These are phyloP conservation scores for Phialophora expanda DNA, from an alignment of 2,329 filamentous ascomycete genomes.

Conservation along the genomic window DNA sequence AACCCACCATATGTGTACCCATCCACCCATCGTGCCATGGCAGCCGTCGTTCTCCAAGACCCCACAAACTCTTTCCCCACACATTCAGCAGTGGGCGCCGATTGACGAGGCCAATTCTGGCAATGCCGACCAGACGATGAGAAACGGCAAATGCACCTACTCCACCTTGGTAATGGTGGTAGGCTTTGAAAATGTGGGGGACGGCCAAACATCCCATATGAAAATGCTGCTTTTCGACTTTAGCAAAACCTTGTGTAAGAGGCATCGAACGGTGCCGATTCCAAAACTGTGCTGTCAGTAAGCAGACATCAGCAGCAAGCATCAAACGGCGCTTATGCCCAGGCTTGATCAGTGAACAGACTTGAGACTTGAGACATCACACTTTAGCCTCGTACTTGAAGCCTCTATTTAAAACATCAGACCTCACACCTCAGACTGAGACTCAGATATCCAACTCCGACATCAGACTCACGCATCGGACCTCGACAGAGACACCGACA, in stretches of 20 bases:
- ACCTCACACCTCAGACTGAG: too few relatives aligned
- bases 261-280: not conserved
- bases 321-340: not conserved
- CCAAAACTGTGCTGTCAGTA: not conserved
- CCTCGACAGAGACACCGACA: not conserved
- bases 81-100: not conserved
- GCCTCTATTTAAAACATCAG: too few relatives aligned
- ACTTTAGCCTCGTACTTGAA: not conserved
- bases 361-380: not conserved
- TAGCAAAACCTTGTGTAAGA: not conserved
- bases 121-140: slow-evolving; percentile 12
- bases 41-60: slow-evolving; percentile 19
- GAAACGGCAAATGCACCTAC: slow-evolving; percentile 23
- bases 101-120: slow-evolving; percentile 6
- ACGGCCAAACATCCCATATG: not conserved
- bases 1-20: slow-evolving; percentile 7
- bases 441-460: not conserved
- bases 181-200: slow-evolving; percentile 12
- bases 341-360: not conserved
- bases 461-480: not conserved
- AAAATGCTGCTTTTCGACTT: slow-evolving; percentile 2
- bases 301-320: not conserved
- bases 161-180: slow-evolving; percentile 10
- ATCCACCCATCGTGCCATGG: not conserved
- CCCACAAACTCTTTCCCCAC: slow-evolving; percentile 27